Percentiles rank a stretch among this genome's conserved stretches.
Conservation (phyloP, 176 grass and related monocot species). For the Pontederia paniculata region DNA sequence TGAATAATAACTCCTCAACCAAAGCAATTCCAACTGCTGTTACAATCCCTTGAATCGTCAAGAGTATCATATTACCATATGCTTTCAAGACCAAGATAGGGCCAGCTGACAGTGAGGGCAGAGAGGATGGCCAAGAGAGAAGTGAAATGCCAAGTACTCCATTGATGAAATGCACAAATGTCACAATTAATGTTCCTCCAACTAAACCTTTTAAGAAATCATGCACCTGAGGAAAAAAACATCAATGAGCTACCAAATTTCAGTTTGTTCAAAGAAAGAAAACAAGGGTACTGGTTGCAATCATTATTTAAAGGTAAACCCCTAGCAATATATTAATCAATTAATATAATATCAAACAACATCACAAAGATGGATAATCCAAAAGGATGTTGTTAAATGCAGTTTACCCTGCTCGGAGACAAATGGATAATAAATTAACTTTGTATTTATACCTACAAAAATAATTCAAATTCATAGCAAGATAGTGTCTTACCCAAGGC, state of each 20-base stretch:
- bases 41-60: conserved; percentile 42
- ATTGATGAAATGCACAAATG: conserved; percentile 63
- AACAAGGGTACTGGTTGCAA: too few relatives aligned
- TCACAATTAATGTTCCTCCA: conserved; percentile 55
- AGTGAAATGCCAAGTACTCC: conserved; percentile 57
- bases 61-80: conserved; percentile 37
- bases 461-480: conserved; percentile 11
- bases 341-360: too few relatives aligned
- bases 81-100: conserved; percentile 51
- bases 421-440: too few relatives aligned
- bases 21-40: conserved; percentile 62
- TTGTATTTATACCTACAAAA: too few relatives aligned
- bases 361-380: too few relatives aligned
- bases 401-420: too few relatives aligned
- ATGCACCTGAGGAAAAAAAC: conserved; percentile 43
- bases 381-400: too few relatives aligned
- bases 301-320: too few relatives aligned
- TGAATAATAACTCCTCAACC: conserved; percentile 89
- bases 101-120: conserved; percentile 27
- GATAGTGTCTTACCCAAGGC: conserved; percentile 40
- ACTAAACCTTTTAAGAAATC: conserved; percentile 76
- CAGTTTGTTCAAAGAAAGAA: too few relatives aligned
- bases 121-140: conserved; percentile 26
- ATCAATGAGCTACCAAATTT: not conserved
- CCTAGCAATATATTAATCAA: too few relatives aligned